Conservation (phyloP, 2,329 filamentous ascomycete genomes). For the Fusarium robinianum region DNA sequence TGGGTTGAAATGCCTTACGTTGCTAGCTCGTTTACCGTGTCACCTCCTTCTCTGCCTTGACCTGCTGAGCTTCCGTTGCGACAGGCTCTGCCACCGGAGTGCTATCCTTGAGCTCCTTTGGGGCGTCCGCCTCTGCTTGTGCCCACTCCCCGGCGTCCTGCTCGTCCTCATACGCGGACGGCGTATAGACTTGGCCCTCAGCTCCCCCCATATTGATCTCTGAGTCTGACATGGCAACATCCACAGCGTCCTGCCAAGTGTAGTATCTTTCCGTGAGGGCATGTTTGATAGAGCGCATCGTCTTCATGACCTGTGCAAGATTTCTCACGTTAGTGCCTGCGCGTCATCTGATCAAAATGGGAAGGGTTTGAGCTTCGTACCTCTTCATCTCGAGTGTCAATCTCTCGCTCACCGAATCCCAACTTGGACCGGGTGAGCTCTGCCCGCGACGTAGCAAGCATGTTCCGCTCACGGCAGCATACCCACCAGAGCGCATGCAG, state of each 20-base stretch:
- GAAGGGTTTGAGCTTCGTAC: too few relatives aligned
- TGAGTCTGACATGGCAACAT: constrained; percentile 66
- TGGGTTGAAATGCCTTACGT: too few relatives aligned
- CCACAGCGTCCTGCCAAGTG: constrained; percentile 77
- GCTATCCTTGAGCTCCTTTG: constrained; percentile 17
- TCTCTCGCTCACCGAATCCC: constrained; percentile 75
- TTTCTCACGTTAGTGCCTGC: constrained; percentile 16
- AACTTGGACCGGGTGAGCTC: constrained; percentile 71
- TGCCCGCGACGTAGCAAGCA: constrained; percentile 74
- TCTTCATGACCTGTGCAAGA: constrained; percentile 68
- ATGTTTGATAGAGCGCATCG: constrained; percentile 83
- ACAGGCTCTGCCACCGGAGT: constrained; percentile 18
- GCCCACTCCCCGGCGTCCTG: constrained; percentile 32
- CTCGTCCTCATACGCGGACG: constrained; percentile 47
- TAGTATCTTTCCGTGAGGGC: constrained; percentile 86
- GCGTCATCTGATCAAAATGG: not conserved
- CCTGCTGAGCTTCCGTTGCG: constrained; percentile 17
- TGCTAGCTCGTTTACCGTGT: constrained; percentile 14
- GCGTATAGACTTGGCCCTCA: constrained; percentile 55
- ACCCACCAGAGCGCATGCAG: constrained; percentile 93
- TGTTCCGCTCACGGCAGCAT: constrained; percentile 88
- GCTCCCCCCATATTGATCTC: constrained; percentile 64
- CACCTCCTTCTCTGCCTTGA: constrained; percentile 31
- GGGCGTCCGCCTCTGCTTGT: constrained; percentile 25
- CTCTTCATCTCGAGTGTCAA: constrained; percentile 62